A percentile compares a stretch with the other conserved stretches of the same genome.
Conservation (phyloP, 306 rosid species). For the Cicer arietinum region DNA sequence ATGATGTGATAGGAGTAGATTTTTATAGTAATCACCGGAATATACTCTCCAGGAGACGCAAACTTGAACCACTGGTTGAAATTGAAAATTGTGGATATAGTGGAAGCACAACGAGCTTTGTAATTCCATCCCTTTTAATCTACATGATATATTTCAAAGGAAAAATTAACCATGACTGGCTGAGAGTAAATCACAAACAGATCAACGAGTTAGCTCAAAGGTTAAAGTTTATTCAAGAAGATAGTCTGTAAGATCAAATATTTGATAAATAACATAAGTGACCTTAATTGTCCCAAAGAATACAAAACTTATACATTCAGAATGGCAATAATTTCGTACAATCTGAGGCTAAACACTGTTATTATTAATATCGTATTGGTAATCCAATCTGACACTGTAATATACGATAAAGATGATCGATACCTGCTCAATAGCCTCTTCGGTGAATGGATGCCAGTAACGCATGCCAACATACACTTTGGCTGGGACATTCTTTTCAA, state of each 20-base stretch:
- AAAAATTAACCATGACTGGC: slow-evolving; percentile 37
- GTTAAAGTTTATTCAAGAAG: slow-evolving; percentile 24
- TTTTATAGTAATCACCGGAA: slow-evolving; percentile 64
- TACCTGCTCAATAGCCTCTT: slow-evolving; percentile 91
- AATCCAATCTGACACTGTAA: slow-evolving; percentile 9
- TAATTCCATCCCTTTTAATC: slow-evolving; percentile 89
- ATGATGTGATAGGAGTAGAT: slow-evolving; percentile 11
- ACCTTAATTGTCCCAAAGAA: slow-evolving; percentile 22
- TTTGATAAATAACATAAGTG: slow-evolving; percentile 29
- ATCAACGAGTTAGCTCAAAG: neutral
- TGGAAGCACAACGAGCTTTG: slow-evolving; percentile 97
- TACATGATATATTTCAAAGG: slow-evolving; percentile 47
- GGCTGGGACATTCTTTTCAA: slow-evolving; percentile 76
- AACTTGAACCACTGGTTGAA: slow-evolving; percentile 98
- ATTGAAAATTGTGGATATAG: slow-evolving; percentile 99
- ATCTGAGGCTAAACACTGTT: neutral
- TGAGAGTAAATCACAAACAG: too few species aligned
- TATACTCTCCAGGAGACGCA: slow-evolving; percentile 95
- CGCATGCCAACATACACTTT: slow-evolving; percentile 97
- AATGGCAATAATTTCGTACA: slow-evolving; percentile 22
- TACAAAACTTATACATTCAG: slow-evolving; percentile 10
- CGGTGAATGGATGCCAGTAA: slow-evolving; percentile 98
- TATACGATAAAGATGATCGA: slow-evolving; percentile 25
- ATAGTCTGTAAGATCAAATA: slow-evolving; percentile 15
- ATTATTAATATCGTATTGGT: neutral